A percentile compares a stretch with the other conserved stretches of the same genome.
Conservation (phyloP, 805 yeast genomes). For the Ogataea polymorpha region DNA sequence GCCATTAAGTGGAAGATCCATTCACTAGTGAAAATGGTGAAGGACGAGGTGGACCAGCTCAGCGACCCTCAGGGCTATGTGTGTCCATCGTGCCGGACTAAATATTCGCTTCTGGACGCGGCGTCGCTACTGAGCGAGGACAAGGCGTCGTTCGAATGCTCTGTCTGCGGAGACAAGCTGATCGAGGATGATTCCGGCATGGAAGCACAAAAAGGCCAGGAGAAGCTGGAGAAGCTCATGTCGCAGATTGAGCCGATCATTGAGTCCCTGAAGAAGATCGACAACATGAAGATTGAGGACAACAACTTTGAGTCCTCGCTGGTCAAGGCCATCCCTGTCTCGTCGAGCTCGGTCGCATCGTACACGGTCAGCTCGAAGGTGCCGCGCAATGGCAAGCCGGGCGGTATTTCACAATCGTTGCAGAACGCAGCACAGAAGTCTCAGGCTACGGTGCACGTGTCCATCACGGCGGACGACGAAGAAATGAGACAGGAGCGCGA, state of each 20-base stretch:
- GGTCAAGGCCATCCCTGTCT: constrained; percentile 81
- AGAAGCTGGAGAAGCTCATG: constrained; percentile 79
- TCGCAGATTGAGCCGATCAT: constrained; percentile 85
- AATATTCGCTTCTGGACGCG: constrained; percentile 85
- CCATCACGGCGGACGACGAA: constrained; percentile 85
- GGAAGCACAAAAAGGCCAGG: constrained; percentile 78
- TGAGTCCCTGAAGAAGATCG: constrained; percentile 75
- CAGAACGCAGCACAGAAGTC: constrained; percentile 42
- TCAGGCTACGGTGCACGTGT: constrained; percentile 86
- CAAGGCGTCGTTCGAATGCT: constrained; percentile 77
- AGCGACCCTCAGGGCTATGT: constrained; percentile 92
- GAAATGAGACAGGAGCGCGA: constrained; percentile 58
- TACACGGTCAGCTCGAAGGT: constrained; percentile 55
- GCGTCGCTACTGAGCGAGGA: constrained; percentile 78
- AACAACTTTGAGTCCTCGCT: constrained; percentile 86
- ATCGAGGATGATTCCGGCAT: constrained; percentile 86
- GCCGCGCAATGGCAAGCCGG: constrained; percentile 20
- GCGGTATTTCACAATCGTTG: constrained; percentile 28
- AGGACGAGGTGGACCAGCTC: constrained; percentile 78
- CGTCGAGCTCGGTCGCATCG: constrained; percentile 63
- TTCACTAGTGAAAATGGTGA: constrained; percentile 70
- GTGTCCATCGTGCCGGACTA: constrained; percentile 81
- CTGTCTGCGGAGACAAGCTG: constrained; percentile 71
- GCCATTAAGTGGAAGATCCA: constrained; percentile 96
- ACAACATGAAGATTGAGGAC: constrained; percentile 76